Evolutionary conservation across 2,329 filamentous ascomycete species (phyloP).

Genomic region (Fusarium pseudograminearum): DNA sequence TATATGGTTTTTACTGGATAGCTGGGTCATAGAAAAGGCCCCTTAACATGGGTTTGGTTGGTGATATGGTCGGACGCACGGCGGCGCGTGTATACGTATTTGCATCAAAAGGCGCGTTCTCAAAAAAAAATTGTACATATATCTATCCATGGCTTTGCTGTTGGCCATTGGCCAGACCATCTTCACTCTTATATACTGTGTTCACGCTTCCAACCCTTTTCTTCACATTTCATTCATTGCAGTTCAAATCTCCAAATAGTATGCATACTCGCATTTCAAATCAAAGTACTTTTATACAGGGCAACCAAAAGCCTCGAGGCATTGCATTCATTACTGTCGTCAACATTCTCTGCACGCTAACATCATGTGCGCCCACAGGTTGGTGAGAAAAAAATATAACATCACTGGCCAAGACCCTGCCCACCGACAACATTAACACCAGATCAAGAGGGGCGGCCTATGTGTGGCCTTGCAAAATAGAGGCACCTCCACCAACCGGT

Average conservation of each 20-base stretch:
- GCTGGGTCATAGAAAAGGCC: conserved; percentile 16
- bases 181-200: conserved; percentile 46
- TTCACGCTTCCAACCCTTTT: conserved; percentile 19
- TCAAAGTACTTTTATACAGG: not conserved
- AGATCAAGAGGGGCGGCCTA: conserved; percentile 29
- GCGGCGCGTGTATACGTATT: conserved; percentile 36
- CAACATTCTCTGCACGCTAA: conserved; percentile 15
- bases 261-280: not conserved
- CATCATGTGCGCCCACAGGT: conserved; percentile 8
- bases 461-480: conserved; percentile 56
- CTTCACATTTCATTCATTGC: not conserved
- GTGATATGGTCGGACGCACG: conserved; percentile 25
- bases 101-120: conserved; percentile 46
- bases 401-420: conserved; percentile 9
- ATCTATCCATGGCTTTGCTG: conserved; percentile 34
- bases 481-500: conserved; percentile 61
- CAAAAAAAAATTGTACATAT: conserved; percentile 28
- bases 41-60: conserved; percentile 29
- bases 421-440: conserved; percentile 19
- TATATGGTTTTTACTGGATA: conserved; percentile 21
- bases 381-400: conserved; percentile 12
- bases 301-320: conserved; percentile 17
- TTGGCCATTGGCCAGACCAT: conserved; percentile 41
- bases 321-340: conserved; percentile 37
- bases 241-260: not conserved